These are phyloP conservation scores for Leishmania gerbilli DNA, from an alignment of 208 protist genomes.

Conservation along the genomic window DNA sequence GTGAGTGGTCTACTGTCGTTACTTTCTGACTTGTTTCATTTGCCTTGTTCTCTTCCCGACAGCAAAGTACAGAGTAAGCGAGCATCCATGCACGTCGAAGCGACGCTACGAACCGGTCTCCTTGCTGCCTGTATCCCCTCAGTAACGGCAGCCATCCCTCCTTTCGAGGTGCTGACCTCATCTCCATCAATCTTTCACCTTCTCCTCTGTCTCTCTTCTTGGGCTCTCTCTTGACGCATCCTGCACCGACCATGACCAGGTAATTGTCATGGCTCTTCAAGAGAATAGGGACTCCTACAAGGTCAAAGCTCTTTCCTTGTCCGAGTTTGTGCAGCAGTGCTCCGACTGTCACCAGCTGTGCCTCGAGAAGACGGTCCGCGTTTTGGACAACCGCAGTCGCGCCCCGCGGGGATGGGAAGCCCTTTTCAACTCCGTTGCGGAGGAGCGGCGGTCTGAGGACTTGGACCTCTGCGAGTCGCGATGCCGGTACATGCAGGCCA, in stretches of 20 bases:
- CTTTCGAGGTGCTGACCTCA: background rate
- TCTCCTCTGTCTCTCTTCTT: background rate
- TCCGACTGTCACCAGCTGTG: slow-evolving; percentile 62
- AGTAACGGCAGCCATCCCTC: background rate
- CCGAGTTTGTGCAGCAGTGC: slow-evolving; percentile 62
- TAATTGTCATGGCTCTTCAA: slow-evolving; percentile 31
- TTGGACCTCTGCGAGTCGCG: slow-evolving; percentile 44
- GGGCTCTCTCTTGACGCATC: background rate
- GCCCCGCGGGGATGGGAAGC: slow-evolving; percentile 67
- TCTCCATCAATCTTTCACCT: background rate
- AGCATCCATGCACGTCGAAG: background rate
- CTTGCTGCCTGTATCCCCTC: background rate
- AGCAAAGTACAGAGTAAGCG: background rate
- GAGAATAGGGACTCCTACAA: slow-evolving; percentile 44
- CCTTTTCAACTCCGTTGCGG: slow-evolving; percentile 51
- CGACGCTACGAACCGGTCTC: too few relatives aligned
- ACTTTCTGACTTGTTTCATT: background rate
- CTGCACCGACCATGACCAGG: background rate
- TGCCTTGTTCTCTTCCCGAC: background rate
- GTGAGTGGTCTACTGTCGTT: too few relatives aligned
- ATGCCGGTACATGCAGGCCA: slow-evolving; percentile 40
- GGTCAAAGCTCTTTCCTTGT: slow-evolving; percentile 43
- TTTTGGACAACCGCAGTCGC: slow-evolving; percentile 64
- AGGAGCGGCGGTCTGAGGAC: slow-evolving; percentile 57
- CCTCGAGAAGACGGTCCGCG: slow-evolving; percentile 50